Base-by-base conservation (phyloP, 495 filamentous ascomycete species). In the Neurospora sp. region DNA sequence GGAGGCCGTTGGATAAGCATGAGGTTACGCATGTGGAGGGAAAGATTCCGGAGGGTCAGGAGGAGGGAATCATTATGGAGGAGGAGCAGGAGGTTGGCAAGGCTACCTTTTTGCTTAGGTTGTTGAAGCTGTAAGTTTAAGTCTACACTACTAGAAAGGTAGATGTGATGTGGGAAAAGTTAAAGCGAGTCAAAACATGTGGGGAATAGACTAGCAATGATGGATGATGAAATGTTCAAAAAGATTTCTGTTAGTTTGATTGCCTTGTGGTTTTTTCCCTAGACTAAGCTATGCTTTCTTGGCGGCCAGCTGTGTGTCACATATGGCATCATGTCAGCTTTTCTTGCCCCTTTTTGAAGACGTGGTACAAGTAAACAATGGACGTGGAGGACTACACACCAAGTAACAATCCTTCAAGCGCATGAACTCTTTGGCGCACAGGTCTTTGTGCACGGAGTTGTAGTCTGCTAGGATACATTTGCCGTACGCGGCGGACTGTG, bases 381-480 rank as follows among this genome's bases (percentile, higher is more conserved):
- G 10, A 22, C 4, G 12, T 12, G 47, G 3, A 31, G 47, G 3
- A 59, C 0, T 45, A 77, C 89, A 80, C 86, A 98, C 94, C 76
- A 96, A 74, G 77, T 92, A 94, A 80, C 96, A 99, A 73, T 98
- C 86, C 81, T 97, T 97, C 69, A 98, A 80, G 75, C 82, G 88
- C 81, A 97, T 81, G 73, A 99, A 98, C 78, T 98, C 93, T 69
- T 88, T 89, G 3, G 86, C 85, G 78, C 96, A 99, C 85, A 95
- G 94, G 80, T 98, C 93, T 76, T 97, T 97, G 75, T 94, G 87
- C 5, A 98, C 89, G 31, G 93, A 89, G 78, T 94, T 94, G 82
- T 96, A 98, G 79, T 99, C 95, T 9, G 88, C 88, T 41, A 96
- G 85, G 72, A 99, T 89, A 80, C 96, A 99, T 86, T 94, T 94